A percentile compares a stretch with the other conserved stretches of the same genome.
phyloP scores from a whole-genome alignment of 2,329 filamentous ascomycete species.

The Arthrinium phaeospermum region DNA sequence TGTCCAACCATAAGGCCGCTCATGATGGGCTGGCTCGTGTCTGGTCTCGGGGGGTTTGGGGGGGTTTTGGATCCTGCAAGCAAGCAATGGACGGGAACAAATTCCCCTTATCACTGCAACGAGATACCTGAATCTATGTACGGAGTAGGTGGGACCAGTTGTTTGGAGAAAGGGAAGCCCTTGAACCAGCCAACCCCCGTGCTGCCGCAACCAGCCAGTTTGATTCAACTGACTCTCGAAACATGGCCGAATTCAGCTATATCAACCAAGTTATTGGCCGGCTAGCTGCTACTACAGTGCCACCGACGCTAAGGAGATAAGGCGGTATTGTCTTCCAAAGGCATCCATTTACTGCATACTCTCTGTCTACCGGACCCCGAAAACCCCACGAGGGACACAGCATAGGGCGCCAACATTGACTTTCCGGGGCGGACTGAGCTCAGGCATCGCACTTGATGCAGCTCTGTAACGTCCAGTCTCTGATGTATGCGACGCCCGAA shows the following conservation, averaged over 20 bases:
- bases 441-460: constrained; percentile 5
- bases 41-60: not conserved
- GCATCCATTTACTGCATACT: not conserved
- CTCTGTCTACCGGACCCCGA: not conserved
- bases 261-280: not conserved
- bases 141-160: not conserved
- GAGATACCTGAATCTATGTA: not conserved
- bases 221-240: constrained; percentile 12
- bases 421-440: constrained; percentile 1
- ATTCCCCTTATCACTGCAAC: not conserved
- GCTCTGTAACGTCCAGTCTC: constrained; percentile 14
- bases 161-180: not conserved
- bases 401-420: not conserved
- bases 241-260: constrained; percentile 14
- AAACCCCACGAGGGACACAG: not conserved
- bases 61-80: not conserved
- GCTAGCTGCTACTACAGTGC: not conserved
- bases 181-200: not conserved
- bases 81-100: not conserved
- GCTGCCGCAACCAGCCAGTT: constrained; percentile 1
- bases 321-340: not conserved
- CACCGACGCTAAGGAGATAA: not conserved
- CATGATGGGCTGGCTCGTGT: not conserved
- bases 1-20: constrained; percentile 1
- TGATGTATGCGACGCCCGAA: constrained; percentile 1